Evolutionary conservation across 257 asterid genomes (phyloP).

Genomic region (Thymus quinquecostatus): DNA sequence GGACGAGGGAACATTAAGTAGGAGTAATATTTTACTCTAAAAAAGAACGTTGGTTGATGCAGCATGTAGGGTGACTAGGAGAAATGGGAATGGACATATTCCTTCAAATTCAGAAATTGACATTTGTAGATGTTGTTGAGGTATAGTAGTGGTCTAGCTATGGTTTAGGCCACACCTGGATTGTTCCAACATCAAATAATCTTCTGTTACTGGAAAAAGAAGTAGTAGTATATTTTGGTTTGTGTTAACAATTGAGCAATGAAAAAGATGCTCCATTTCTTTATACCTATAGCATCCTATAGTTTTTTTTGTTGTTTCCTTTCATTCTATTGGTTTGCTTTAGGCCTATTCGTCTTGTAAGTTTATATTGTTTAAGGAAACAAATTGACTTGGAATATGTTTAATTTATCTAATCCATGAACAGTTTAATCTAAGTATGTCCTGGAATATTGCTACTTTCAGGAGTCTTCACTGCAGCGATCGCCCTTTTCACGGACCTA

Average conservation of each 20-base stretch:
- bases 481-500: constrained; percentile 83
- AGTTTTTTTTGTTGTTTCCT: not conserved
- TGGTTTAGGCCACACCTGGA: constrained; percentile 2
- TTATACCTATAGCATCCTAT: not conserved
- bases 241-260: not conserved
- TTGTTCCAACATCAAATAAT: not conserved
- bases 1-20: not conserved
- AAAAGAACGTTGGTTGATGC: not conserved
- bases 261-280: not conserved
- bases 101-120: not conserved
- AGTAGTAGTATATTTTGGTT: not conserved
- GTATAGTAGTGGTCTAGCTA: not conserved
- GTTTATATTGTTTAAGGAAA: too few species aligned
- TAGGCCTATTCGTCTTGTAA: too few species aligned
- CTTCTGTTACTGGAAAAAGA: not conserved
- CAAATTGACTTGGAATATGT: too few species aligned
- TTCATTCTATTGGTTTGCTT: not conserved
- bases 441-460: constrained; percentile 18
- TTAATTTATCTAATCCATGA: too few species aligned
- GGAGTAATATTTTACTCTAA: not conserved
- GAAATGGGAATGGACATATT: constrained; percentile 21
- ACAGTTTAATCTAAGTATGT: not conserved
- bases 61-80: constrained; percentile 12
- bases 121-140: not conserved
- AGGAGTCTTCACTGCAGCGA: constrained; percentile 89